Conservation (phyloP, 1,139 yeast species). For the Nakaseomyces bracarensis region DNA sequence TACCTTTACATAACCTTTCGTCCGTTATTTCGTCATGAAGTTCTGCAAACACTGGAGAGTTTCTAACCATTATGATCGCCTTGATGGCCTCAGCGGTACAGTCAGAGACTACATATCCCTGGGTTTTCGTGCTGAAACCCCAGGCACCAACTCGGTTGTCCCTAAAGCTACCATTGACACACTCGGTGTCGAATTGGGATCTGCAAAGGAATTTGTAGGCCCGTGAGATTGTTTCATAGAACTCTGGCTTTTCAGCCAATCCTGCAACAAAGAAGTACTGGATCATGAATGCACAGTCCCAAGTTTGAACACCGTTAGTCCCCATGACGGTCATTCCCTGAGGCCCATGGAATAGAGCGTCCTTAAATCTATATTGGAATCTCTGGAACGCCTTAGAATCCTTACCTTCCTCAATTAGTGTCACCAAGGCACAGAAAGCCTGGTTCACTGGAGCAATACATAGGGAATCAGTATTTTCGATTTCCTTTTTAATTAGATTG, state of each 20-base stretch:
- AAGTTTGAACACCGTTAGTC: slow-evolving; percentile 93
- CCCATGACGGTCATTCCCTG: slow-evolving; percentile 94
- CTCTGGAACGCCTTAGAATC: slow-evolving; percentile 54
- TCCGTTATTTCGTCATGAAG: slow-evolving; percentile 45
- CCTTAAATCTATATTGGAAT: slow-evolving; percentile 57
- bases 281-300: slow-evolving; percentile 91
- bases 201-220: slow-evolving; percentile 68
- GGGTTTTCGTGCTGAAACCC: slow-evolving; percentile 94
- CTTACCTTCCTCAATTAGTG: slow-evolving; percentile 58
- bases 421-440: slow-evolving; percentile 73
- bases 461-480: slow-evolving; percentile 67
- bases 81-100: slow-evolving; percentile 95
- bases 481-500: slow-evolving; percentile 64
- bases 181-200: slow-evolving; percentile 78
- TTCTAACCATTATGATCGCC: slow-evolving; percentile 86
- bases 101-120: slow-evolving; percentile 94
- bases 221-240: slow-evolving; percentile 49
- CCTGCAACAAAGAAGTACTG: slow-evolving; percentile 82
- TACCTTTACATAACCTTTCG: slow-evolving; percentile 52
- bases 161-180: slow-evolving; percentile 70
- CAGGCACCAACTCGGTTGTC: slow-evolving; percentile 88
- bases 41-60: slow-evolving; percentile 46
- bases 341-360: slow-evolving; percentile 74
- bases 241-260: slow-evolving; percentile 60
- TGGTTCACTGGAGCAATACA: slow-evolving; percentile 93